Evolutionary conservation across 2,329 filamentous ascomycete species (phyloP).

Genomic region (Metarhizium sp.): DNA sequence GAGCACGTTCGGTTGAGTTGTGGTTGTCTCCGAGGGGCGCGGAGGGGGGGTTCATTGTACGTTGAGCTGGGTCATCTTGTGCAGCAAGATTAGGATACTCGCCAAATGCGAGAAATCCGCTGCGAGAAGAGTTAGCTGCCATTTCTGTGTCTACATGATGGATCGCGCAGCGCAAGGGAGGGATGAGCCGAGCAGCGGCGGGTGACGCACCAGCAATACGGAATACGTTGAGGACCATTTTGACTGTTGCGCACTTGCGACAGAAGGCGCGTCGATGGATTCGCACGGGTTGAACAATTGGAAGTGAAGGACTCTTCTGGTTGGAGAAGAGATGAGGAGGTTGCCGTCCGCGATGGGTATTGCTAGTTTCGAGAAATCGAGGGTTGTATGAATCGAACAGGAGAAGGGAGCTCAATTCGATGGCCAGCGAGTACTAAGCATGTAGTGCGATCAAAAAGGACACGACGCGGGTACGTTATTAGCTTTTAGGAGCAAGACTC

Average conservation of each 20-base stretch:
- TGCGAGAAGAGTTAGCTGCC: constrained; percentile 27
- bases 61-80: constrained; percentile 92
- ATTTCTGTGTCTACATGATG: not conserved
- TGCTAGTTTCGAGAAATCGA: not conserved
- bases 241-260: constrained; percentile 2
- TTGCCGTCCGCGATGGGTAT: not conserved
- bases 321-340: not conserved
- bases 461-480: constrained; percentile 5
- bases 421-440: not conserved
- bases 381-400: not conserved
- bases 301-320: not conserved
- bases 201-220: constrained; percentile 41
- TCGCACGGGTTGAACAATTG: not conserved
- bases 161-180: constrained; percentile 8
- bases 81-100: constrained; percentile 88
- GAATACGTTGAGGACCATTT: constrained; percentile 48
- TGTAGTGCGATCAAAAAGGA: constrained; percentile 4
- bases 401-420: constrained; percentile 2
- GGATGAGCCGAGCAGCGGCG: not conserved
- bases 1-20: not conserved
- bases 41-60: constrained; percentile 38
- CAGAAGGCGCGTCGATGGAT: not conserved
- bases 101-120: constrained; percentile 92
- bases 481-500: not conserved
- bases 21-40: constrained; percentile 1